Base-by-base conservation (phyloP, 2,329 filamentous ascomycete species). In the Alternaria alternata region DNA sequence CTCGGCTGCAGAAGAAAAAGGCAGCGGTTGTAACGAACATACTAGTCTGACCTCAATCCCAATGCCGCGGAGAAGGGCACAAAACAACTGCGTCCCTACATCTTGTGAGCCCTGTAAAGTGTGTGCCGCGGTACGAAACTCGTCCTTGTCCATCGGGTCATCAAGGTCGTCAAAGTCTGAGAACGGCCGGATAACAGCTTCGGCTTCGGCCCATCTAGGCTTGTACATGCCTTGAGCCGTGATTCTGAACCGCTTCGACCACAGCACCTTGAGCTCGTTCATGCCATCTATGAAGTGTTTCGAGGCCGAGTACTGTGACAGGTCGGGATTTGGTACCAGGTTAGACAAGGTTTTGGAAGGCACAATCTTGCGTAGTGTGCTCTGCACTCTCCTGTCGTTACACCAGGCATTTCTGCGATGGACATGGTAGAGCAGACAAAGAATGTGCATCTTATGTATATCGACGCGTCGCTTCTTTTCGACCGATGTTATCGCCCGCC, bases 11-110 rank as follows among this genome's bases (percentile, higher is more conserved):
- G 76, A 85, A 3, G 84, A 82, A 67, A 94, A 94, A 0, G 91
- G 85, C 0, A 99, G 82, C 1, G 90, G 88, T 67, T 99, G 95
- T 4, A 99, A 81, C 5, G 95, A 99, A 77, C 93, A 97, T 0
- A 98, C 91, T 5, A 99, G 83, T 12, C 95, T 87, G 5, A 92
- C 85, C 64, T 93, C 88, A 7, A 98, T 88, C 3, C 92, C 93
- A n/a, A 86, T 88, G n/a, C 88, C 87, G 18, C 95, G 89, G 4
- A 99, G 83, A 32, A 98, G 79, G 3, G 94, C 91, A 76, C 95
- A 98, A 71, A 96, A 97, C 0, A 99, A 78, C 75, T 98, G 94
- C 2, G 93, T 91, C 0, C 94, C 95, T 9, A 96, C 84, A 76
- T 99, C 95, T 65, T 94, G 88, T 8, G 94, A 98, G 0, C 94